Conservation (phyloP, 495 filamentous ascomycete species). For the Achaetomiella virescens region DNA sequence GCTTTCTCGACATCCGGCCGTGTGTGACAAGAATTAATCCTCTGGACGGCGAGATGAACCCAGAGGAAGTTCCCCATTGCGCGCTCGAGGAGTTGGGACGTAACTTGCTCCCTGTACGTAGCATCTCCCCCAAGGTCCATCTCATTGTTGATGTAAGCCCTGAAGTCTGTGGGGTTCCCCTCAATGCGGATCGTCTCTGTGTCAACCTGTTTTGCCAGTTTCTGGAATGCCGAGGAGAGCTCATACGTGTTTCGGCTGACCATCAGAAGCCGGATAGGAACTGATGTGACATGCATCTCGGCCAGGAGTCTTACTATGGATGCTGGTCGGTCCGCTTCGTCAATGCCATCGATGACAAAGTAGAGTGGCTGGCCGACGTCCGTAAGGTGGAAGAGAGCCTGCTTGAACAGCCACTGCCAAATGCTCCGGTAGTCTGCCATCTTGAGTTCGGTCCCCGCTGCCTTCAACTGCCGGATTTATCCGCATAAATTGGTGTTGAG, state of each 20-base stretch:
- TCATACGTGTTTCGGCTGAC: neutral
- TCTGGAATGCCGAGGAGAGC: neutral
- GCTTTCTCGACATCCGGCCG: no score
- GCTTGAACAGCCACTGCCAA: conserved; percentile 35
- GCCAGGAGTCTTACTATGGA: neutral
- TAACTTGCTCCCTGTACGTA: no score
- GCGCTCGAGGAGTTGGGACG: no score
- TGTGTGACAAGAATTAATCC: no score
- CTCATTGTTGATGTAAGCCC: neutral
- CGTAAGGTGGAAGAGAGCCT: conserved; percentile 23
- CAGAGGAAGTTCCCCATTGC: no score
- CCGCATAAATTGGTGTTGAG: conserved; percentile 14
- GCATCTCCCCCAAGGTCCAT: no score
- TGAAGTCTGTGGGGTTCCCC: neutral
- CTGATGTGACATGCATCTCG: neutral
- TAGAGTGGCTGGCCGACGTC: conserved; percentile 20
- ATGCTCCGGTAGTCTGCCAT: conserved; percentile 26
- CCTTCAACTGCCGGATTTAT: conserved; percentile 28
- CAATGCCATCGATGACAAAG: conserved; percentile 35
- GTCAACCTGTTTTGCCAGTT: neutral
- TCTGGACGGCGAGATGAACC: no score
- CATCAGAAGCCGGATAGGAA: neutral
- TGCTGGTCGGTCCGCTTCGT: conserved; percentile 26
- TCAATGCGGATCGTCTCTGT: neutral
- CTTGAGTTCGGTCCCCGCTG: conserved; percentile 17